Evolutionary conservation across 108 stramenopile genomes (phyloP), one percentile per base, ranked within the genome.

Genomic region (Nannochloropsis oceanica): DNA sequence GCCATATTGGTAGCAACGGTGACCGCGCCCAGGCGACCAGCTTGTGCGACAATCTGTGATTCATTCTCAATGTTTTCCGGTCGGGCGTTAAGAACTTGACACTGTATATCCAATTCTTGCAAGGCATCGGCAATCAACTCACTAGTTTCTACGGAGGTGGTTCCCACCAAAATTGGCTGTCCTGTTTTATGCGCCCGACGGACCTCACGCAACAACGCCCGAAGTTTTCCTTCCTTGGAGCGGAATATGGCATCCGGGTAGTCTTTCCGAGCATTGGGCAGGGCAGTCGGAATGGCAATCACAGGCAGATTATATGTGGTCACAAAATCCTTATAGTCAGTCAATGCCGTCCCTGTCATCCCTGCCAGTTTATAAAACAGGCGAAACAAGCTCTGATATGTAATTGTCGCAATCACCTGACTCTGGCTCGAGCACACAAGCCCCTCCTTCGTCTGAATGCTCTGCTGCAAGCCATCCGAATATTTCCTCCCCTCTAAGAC

Each of bases 1-100:
- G 96, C 96, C 96, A 98, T 93, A 90, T 98, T 98, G n/a, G 97
- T 98, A 13, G 96, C 95, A 13, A 98, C 96, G 12, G 97, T 97
- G 27, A 97, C 97, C 14, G 92, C 93, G 27, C 95, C 96, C 34
- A 94, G 88, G 79, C 97, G 92, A 43, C 97, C 97, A 26, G 97
- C 97, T 89, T 97, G 97, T 10, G 95, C 94, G 27, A 97, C 92
- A 84, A 97, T 95, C 90, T 96, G 96, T 73, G 94, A 92, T 90
- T 97, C 97, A 20, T 95, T 91, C 43, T 93, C 91, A 24, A 96
- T 95, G 89, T 95, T 94, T 83, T 97, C 93, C 27, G 96, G 96
- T 2, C 93, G 93, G 7, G 97, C 97, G 92, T 98, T 98, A 27
- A 98, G 88, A 22, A 96, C 92, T 84, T 84, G 79, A 79, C 88